phyloP scores from a whole-genome alignment of 306 rosid genomes.

The Cotoneaster glaucophyllus region DNA sequence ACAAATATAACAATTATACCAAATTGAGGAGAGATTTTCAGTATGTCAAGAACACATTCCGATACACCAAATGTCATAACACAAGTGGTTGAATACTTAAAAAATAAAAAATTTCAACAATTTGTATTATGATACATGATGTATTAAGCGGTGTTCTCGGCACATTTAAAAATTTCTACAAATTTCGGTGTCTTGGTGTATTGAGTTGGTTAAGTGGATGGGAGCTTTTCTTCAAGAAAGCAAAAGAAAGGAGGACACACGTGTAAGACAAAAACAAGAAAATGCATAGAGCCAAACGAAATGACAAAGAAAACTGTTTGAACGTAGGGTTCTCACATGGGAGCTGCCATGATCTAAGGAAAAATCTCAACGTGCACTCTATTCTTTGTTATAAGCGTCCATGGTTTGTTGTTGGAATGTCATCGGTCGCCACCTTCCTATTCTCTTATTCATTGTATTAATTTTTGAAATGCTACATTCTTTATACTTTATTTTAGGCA shows the following conservation, averaged over 20 bases:
- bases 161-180: background rate
- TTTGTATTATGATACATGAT: too few relatives aligned
- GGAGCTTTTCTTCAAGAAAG: background rate
- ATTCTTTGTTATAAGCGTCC: background rate
- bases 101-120: too few relatives aligned
- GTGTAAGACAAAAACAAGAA: conserved; percentile 27
- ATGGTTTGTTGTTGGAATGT: conserved; percentile 30
- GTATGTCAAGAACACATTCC: too few relatives aligned
- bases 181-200: background rate
- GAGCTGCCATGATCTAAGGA: conserved; percentile 37
- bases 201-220: conserved; percentile 31
- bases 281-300: conserved; percentile 28
- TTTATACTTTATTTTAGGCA: background rate
- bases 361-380: conserved; percentile 48
- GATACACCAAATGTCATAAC: too few relatives aligned
- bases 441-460: background rate
- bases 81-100: too few relatives aligned
- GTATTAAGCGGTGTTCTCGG: too few relatives aligned
- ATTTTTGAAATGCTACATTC: background rate
- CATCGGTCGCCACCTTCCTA: conserved; percentile 30
- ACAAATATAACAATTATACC: background rate
- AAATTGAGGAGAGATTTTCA: background rate
- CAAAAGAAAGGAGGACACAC: conserved; percentile 32
- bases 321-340: conserved; percentile 64
- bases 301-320: conserved; percentile 25